Percentiles rank a stretch among this genome's conserved stretches.
Evolutionary conservation across 257 asterid genomes (phyloP).

Genomic region (Rubia yunnanensis): DNA sequence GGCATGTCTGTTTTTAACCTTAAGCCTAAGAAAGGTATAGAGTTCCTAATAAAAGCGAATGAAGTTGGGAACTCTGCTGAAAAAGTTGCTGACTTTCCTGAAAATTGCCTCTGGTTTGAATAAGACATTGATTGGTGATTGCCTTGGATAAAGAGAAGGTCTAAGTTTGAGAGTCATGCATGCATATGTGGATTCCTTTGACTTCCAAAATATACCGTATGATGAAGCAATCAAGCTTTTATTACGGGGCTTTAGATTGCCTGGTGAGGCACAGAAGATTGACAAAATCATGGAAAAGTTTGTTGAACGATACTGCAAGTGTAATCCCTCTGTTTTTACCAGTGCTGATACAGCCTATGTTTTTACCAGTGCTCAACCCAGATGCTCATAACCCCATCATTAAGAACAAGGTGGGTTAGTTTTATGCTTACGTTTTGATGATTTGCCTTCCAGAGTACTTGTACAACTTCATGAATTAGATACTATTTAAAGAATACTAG

Average conservation of each 20-base stretch:
- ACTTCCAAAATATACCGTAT: slow-evolving; percentile 81
- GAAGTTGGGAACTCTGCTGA: slow-evolving; percentile 90
- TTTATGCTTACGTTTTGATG: background rate
- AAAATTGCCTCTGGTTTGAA: slow-evolving; percentile 77
- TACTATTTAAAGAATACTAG: too few relatives aligned
- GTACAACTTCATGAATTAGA: too few relatives aligned
- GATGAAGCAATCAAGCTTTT: slow-evolving; percentile 94
- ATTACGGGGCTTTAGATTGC: slow-evolving; percentile 88
- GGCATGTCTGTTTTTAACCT: slow-evolving; percentile 97
- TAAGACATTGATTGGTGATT: slow-evolving; percentile 92
- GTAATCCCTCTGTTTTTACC: slow-evolving; percentile 79
- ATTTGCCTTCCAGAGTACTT: background rate
- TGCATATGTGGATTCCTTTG: slow-evolving; percentile 95
- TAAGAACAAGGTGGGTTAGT: slow-evolving; percentile 73
- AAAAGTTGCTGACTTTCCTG: slow-evolving; percentile 79
- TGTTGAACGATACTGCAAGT: slow-evolving; percentile 92
- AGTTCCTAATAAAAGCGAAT: slow-evolving; percentile 83
- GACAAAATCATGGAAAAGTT: slow-evolving; percentile 98
- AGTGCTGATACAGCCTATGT: slow-evolving; percentile 99
- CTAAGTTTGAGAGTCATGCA: slow-evolving; percentile 94
- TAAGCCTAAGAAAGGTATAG: slow-evolving; percentile 93
- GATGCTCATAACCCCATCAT: slow-evolving; percentile 99
- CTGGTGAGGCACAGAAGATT: slow-evolving; percentile 99
- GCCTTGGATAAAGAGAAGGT: slow-evolving; percentile 98
- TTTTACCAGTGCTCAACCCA: slow-evolving; percentile 88